phyloP scores from a whole-genome alignment of 1,284 basidiomycete species.

The Ceratobasidium sp. region DNA sequence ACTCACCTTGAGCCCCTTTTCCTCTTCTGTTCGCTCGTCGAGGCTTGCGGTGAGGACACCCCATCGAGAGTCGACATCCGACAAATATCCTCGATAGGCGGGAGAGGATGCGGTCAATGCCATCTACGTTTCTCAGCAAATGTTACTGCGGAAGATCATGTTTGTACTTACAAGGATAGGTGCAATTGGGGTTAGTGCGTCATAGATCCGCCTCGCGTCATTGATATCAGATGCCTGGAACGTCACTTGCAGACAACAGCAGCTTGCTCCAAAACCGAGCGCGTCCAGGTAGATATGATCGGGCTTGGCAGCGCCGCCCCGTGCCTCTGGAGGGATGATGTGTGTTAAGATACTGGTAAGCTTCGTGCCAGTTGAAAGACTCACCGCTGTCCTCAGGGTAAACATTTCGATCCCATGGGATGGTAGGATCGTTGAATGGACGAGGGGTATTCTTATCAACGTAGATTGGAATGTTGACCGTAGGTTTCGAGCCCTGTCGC shows the following conservation, averaged over 20 bases:
- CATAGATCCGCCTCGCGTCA: conserved; percentile 93
- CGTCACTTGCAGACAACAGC: conserved; percentile 96
- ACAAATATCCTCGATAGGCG: conserved; percentile 91
- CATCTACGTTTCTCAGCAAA: conserved; percentile 65
- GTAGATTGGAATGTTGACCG: conserved; percentile 95
- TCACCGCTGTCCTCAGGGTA: conserved; percentile 76
- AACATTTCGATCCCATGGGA: conserved; percentile 83
- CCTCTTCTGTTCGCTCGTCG: conserved; percentile 97
- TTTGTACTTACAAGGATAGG: conserved; percentile 83
- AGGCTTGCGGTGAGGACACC: conserved; percentile 98
- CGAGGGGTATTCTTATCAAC: conserved; percentile 87
- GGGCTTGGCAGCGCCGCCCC: conserved; percentile 76
- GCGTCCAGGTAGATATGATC: conserved; percentile 99
- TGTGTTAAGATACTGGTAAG: neutral
- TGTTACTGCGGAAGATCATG: neutral
- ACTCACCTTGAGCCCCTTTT: conserved; percentile 84
- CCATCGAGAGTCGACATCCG: conserved; percentile 98
- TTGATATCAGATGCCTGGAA: conserved; percentile 96
- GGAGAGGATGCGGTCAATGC: conserved; percentile 96
- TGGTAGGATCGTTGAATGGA: conserved; percentile 90
- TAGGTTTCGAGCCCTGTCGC: conserved; percentile 91
- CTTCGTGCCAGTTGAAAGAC: conserved; percentile 6
- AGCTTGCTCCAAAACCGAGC: conserved; percentile 99
- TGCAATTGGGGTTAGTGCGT: conserved; percentile 92
- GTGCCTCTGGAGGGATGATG: conserved; percentile 71